Conservation (phyloP, 1,139 yeast species). For the Candida freyschussii region DNA sequence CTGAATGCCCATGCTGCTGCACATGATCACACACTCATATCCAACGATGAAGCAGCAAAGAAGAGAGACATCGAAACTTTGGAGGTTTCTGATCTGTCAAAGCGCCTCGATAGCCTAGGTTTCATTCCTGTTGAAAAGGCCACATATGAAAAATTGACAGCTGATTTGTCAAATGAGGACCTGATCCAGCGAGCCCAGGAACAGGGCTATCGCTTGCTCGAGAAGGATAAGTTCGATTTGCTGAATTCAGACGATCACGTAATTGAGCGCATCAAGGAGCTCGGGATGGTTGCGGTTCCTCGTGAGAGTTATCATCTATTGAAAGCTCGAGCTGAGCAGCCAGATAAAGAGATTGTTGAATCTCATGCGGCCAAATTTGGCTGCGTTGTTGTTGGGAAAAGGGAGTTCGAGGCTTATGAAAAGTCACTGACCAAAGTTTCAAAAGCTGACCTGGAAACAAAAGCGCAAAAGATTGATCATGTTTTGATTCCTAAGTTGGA, state of each 20-base stretch:
- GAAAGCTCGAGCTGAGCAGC: conserved; percentile 28
- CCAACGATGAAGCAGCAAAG: conserved; percentile 7
- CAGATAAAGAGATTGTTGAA: conserved; percentile 25
- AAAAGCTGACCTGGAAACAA: conserved; percentile 25
- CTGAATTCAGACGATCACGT: conserved; percentile 7
- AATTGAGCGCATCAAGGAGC: conserved; percentile 7
- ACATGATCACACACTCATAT: conserved; percentile 11
- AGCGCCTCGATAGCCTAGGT: conserved; percentile 5
- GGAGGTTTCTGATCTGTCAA: conserved; percentile 3
- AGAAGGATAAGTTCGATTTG: conserved; percentile 6
- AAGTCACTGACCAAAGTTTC: conserved; percentile 19
- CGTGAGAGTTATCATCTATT: conserved; percentile 12
- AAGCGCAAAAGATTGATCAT: conserved; percentile 27
- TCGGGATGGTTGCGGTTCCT: conserved; percentile 15
- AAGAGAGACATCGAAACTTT: conserved; percentile 3
- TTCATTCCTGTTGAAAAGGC: conserved; percentile 20
- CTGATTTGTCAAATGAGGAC: conserved; percentile 6
- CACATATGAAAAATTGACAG: conserved; percentile 23
- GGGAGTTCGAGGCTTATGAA: conserved; percentile 26
- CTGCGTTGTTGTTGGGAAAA: conserved; percentile 20
- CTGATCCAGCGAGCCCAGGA: conserved; percentile 5
- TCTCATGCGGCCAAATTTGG: conserved; percentile 26
- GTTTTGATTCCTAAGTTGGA: conserved; percentile 23
- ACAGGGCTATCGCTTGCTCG: conserved; percentile 6
- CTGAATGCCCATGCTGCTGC: conserved; percentile 10